phyloP scores from a whole-genome alignment of 805 yeast species.

The Clavispora phyllophila region DNA sequence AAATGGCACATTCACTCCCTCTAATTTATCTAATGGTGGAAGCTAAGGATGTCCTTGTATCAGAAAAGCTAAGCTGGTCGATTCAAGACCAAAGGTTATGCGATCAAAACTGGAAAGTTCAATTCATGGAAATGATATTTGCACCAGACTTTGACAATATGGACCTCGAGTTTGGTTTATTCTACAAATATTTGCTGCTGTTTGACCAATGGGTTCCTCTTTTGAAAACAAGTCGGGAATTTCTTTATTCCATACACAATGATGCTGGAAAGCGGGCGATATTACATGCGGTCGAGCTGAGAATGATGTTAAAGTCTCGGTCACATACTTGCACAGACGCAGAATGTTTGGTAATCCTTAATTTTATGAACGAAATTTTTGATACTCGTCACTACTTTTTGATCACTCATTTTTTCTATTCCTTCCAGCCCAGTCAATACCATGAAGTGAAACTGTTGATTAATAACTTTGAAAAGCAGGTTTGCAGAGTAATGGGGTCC shows the following conservation, averaged over 20 bases:
- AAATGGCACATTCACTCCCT: not conserved
- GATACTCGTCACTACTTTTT: conserved; percentile 6
- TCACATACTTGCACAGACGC: not conserved
- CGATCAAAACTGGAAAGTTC: not conserved
- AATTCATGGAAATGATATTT: not conserved
- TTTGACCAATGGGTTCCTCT: not conserved
- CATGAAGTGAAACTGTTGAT: not conserved
- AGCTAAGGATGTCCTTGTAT: not conserved
- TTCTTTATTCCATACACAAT: not conserved
- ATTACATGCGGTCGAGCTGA: not conserved
- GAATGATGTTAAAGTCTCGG: not conserved
- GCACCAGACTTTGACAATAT: not conserved
- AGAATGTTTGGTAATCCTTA: conserved; percentile 5
- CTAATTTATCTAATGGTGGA: not conserved
- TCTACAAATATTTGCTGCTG: not conserved
- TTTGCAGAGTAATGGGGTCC: not conserved
- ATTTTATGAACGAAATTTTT: conserved; percentile 7
- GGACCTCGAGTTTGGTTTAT: not conserved
- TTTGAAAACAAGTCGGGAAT: not conserved
- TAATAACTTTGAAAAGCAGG: not conserved
- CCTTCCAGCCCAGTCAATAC: not conserved
- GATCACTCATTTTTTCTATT: not conserved
- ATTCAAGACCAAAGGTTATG: not conserved
- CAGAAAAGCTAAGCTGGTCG: not conserved
- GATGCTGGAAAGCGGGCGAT: not conserved